Base-by-base conservation (phyloP, 2,329 filamentous ascomycete genomes). In the Trichoderma sp. region DNA sequence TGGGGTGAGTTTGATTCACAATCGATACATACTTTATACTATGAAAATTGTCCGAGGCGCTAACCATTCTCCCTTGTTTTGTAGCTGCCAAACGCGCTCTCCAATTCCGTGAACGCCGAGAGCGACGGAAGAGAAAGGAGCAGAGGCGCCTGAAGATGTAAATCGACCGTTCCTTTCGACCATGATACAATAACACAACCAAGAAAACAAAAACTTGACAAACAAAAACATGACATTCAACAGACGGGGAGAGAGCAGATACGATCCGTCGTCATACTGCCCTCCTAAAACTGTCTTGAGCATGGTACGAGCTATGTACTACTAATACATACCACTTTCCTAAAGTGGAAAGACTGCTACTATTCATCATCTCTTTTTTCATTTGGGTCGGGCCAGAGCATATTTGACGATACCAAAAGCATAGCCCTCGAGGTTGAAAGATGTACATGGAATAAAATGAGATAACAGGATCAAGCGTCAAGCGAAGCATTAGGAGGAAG, bases 71-170 rank as follows among this genome's bases (percentile, higher is more conserved):
- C 60, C 34, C 30, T 21, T 7, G 21, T 39, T 5, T 43, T 39
- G 10, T 30, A 81, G 79, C 79, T 61, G 68, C 72, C 21, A 81
- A 81, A 69, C 74, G 79, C 43, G 72, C 70, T n/a, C 63, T 76
- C 55, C 79, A 81, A 70, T 79, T 79, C 69, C 77, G 74, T 28
- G 77, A 80, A 30, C 77, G 79, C 66, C 74, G 76, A 60, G 79
- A 81, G 58, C 75, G 79, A 59, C 74, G 78, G 67, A 78, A 78
- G 73, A 77, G 76, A 75, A 81, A 79, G 73, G 79, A 81, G 69
- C 74, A 78, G 70, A 74, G 78, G 58, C 77, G 78, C 66, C 67
- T 79, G 58, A 80, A 79, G 73, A 74, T 80, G 63, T 80, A 72
- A 74, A 46, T 43, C 34, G 58, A 24, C 49, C 58, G 46, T 6